phyloP scores from a whole-genome alignment of 2,329 filamentous ascomycete genomes.

The Exophiala sideris region DNA sequence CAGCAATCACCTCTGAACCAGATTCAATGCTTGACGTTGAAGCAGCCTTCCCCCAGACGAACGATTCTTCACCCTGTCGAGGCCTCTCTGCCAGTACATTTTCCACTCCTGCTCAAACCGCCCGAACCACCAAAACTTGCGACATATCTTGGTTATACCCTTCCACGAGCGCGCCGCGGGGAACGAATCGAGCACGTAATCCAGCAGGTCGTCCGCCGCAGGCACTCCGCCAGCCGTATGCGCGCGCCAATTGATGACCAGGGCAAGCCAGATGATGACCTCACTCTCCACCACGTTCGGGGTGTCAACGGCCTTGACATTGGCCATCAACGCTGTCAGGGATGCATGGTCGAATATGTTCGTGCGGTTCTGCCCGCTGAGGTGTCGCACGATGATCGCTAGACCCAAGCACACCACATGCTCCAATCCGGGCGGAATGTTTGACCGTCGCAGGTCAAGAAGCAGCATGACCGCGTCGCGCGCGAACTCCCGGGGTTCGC shows the following conservation, averaged over 20 bases:
- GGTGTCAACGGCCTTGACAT: slow-evolving; percentile 15
- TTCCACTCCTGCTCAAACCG: slow-evolving; percentile 16
- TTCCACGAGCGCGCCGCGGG: slow-evolving; percentile 16
- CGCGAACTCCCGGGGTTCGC: slow-evolving; percentile 18
- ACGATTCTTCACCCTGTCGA: not conserved
- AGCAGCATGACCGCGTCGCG: slow-evolving; percentile 13
- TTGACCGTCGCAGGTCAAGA: slow-evolving; percentile 12
- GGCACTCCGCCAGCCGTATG: slow-evolving; percentile 9
- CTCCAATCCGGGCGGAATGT: slow-evolving; percentile 12
- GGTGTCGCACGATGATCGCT: slow-evolving; percentile 15
- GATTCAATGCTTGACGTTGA: too few species aligned
- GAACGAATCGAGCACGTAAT: slow-evolving; percentile 17
- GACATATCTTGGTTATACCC: slow-evolving; percentile 13
- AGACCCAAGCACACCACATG: slow-evolving; percentile 16
- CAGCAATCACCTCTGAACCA: too few species aligned
- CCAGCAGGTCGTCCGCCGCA: slow-evolving; percentile 11
- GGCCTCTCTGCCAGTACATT: slow-evolving; percentile 5
- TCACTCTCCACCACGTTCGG: slow-evolving; percentile 13
- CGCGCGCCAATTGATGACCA: slow-evolving; percentile 18
- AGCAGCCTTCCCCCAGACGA: too few species aligned
- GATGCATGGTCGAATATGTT: slow-evolving; percentile 18
- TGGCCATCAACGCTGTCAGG: slow-evolving; percentile 6
- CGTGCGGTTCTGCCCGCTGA: slow-evolving; percentile 21
- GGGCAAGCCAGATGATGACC: slow-evolving; percentile 18
- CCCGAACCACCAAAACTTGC: slow-evolving; percentile 22